Evolutionary conservation across 164 flowering plant species (phyloP), one percentile per base, ranked within the genome.

Genomic region (Akebia trifoliata): DNA sequence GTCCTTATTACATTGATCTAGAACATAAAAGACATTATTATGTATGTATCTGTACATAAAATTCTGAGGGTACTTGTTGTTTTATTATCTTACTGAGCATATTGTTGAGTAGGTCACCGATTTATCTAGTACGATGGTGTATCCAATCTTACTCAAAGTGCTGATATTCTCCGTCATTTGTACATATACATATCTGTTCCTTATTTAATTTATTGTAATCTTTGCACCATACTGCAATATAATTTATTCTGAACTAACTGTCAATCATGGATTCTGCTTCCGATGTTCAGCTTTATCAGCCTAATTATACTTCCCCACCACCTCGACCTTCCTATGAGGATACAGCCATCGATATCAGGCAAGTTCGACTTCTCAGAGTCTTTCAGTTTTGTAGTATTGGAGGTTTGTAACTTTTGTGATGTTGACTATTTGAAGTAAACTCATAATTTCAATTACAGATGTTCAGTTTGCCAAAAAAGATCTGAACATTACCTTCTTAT

Each of bases 221-320:
- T n/a, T n/a, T n/a, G n/a, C n/a, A n/a, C n/a, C n/a, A n/a, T n/a
- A n/a, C n/a, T n/a, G n/a, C n/a, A n/a, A n/a, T n/a, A n/a, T n/a
- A n/a, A n/a, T n/a, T n/a, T n/a, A n/a, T 34, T 6, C 9, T n/a
- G 24, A 18, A 51, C 32, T 39, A 11, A 35, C 40, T 54, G 36
- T 8, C 15, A 37, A 12, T 31, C 12, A 8, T 21, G 31, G 6
- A 37, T 56, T 56, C 20, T 20, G 42, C 17, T 40, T 36, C 38
- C 56, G 39, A 17, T 60, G n/a, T 61, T 43, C 81, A 91, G 97
- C 82, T 78, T 30, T 91, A 86, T 61, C 78, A 83, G 56, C 82
- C 91, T 58, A 87, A 84, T 24, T 91, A 86, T 61, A 86, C 92
- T 61, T 94, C 94, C 42, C 87, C 87, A 50, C 82, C 86, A 14